Evolutionary conservation across 2,329 filamentous ascomycete species (phyloP), one percentile per base, ranked within the genome.

Genomic region (Botryotinia convoluta): DNA sequence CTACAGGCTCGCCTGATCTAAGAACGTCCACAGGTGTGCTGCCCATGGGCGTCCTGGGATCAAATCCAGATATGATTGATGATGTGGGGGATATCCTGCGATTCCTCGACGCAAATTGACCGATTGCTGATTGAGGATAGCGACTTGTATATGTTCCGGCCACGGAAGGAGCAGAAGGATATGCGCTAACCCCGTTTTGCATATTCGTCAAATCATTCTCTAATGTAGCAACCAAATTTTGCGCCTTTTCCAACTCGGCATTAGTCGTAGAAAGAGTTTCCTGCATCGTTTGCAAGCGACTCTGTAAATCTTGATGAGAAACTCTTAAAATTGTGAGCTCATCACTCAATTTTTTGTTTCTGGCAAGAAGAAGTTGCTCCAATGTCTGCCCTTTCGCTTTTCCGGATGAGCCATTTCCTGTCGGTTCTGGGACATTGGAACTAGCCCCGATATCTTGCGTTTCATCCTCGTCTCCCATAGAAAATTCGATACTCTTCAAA

Each of bases 11-110:
- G 3, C 87, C 87, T 45, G 80, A 79, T 75, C 89, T 87, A 37
- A 91, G 84, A 10, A 87, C 84, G 57, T 91, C 89, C 77, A 91
- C 84, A 22, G 85, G 86, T 54, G 83, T 81, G 9, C 76, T 78
- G 26, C 86, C 84, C 57, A 86, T 83, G 14, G 83, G 81, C 60
- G 85, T 85, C 61, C 89, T 87, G 35, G 92, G 91, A 79, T 97
- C 93, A 80, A 98, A 94, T n/a, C 96, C 96, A 74, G 95, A 98
- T 79, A 99, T 98, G 79, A 99, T 98, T 32, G 95, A 98, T 6
- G 95, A 98, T 1, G 96, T 98, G 0, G 96, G 97, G 4, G 96
- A 98, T 26, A 92, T 89, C 59, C 91, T 89, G 44, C 92, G 89
- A 78, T 90, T 89, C 67, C 92, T 88, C 29, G 76, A 77, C 9